phyloP scores from a whole-genome alignment of 192 early-diverging fungal species.

The Coemansia interrupta region DNA sequence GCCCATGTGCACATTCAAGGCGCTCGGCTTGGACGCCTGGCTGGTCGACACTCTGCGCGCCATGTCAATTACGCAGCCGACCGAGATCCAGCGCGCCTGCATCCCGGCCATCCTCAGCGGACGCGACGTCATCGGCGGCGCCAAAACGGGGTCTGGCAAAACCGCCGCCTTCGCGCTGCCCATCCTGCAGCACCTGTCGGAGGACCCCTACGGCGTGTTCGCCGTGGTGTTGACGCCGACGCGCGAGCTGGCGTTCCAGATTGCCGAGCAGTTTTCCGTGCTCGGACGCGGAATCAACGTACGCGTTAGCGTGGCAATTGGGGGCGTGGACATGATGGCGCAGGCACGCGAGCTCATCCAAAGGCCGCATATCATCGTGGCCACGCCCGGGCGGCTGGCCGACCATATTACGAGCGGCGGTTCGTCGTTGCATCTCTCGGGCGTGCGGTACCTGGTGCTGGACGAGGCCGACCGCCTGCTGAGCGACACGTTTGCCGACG shows the following conservation, averaged over 20 bases:
- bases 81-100: conserved; percentile 90
- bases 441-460: conserved; percentile 81
- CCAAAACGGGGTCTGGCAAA: conserved; percentile 96
- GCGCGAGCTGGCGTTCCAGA: conserved; percentile 95
- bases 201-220: conserved; percentile 95
- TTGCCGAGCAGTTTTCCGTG: conserved; percentile 94
- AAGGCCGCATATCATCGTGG: conserved; percentile 88
- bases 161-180: conserved; percentile 98
- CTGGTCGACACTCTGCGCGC: conserved; percentile 69
- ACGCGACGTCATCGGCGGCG: conserved; percentile 85
- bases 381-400: conserved; percentile 90
- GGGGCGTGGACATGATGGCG: conserved; percentile 90
- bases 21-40: conserved; percentile 81
- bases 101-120: conserved; percentile 74
- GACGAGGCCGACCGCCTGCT: conserved; percentile 96
- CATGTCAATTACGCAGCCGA: conserved; percentile 81
- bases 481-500: conserved; percentile 77
- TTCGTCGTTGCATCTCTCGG: conserved; percentile 69
- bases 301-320: conserved; percentile 83
- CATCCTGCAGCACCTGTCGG: conserved; percentile 89
- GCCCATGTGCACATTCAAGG: conserved; percentile 57
- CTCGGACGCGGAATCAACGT: conserved; percentile 84
- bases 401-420: conserved; percentile 85
- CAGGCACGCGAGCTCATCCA: conserved; percentile 84
- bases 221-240: conserved; percentile 95